Percentiles rank a stretch among this genome's conserved stretches.
Conservation (phyloP, 805 yeast species). For the Candida berthetii region DNA sequence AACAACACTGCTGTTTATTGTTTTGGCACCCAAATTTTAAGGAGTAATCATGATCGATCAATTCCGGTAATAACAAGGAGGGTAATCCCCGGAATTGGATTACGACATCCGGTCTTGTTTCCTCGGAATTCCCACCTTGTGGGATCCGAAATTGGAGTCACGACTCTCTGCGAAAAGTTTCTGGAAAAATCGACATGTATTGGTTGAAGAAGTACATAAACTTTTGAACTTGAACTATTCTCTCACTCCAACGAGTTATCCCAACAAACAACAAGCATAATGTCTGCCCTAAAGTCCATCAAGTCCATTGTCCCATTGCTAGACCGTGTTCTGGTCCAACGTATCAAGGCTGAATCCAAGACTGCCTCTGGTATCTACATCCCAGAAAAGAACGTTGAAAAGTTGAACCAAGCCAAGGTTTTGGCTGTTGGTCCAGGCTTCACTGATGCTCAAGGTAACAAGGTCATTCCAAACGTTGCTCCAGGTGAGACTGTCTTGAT, state of each 20-base stretch:
- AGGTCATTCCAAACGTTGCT: conserved; percentile 67
- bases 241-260: too few relatives aligned
- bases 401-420: conserved; percentile 87
- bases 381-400: conserved; percentile 95
- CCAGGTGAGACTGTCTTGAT: conserved; percentile 93
- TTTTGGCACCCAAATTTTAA: neutral
- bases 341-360: conserved; percentile 84
- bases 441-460: conserved; percentile 67
- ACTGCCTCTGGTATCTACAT: conserved; percentile 90
- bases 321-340: conserved; percentile 95
- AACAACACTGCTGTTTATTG: too few relatives aligned
- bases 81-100: too few relatives aligned
- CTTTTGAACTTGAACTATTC: too few relatives aligned
- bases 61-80: too few relatives aligned
- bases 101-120: too few relatives aligned
- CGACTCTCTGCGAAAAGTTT: neutral
- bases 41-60: too few relatives aligned
- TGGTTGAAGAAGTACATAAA: too few relatives aligned
- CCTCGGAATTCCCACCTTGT: neutral
- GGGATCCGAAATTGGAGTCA: neutral
- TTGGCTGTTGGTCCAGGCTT: conserved; percentile 95
- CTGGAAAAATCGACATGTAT: neutral
- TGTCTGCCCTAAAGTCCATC: conserved; percentile 68
- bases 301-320: conserved; percentile 86
- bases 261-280: too few relatives aligned